phyloP scores from a whole-genome alignment of 768 basidiomycete genomes.

The Suillus spraguei region DNA sequence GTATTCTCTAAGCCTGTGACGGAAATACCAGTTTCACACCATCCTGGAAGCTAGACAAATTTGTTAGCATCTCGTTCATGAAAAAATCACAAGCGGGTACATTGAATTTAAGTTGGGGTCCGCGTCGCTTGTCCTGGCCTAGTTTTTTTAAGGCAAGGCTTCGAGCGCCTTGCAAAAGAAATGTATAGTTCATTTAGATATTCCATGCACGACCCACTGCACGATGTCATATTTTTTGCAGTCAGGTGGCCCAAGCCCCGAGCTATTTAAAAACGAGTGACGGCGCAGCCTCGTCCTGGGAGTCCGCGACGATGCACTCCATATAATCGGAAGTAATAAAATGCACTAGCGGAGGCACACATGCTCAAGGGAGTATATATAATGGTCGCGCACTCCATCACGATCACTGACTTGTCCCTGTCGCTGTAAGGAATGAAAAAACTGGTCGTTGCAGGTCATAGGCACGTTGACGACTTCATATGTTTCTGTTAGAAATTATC shows the following conservation, averaged over 20 bases:
- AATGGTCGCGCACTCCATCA: neutral
- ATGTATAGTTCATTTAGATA: neutral
- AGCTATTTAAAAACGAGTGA: neutral
- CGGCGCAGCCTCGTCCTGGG: neutral
- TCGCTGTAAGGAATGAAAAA: neutral
- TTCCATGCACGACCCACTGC: neutral
- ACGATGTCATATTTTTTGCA: neutral
- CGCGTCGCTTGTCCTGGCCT: neutral
- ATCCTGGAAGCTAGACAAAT: neutral
- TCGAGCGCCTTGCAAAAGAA: neutral
- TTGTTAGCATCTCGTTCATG: neutral
- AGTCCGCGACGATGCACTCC: neutral
- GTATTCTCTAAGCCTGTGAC: neutral
- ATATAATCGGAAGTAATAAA: neutral
- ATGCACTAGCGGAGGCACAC: neutral
- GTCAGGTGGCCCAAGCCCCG: neutral
- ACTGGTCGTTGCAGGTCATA: neutral
- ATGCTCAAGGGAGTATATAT: neutral
- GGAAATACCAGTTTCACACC: neutral
- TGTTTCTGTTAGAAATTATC: neutral
- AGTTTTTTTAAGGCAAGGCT: neutral
- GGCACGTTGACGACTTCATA: neutral
- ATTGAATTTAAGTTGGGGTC: neutral
- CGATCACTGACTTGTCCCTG: neutral
- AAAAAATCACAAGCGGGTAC: neutral